phyloP scores from a whole-genome alignment of 805 yeast species.

The Yamadazyma sp. region DNA sequence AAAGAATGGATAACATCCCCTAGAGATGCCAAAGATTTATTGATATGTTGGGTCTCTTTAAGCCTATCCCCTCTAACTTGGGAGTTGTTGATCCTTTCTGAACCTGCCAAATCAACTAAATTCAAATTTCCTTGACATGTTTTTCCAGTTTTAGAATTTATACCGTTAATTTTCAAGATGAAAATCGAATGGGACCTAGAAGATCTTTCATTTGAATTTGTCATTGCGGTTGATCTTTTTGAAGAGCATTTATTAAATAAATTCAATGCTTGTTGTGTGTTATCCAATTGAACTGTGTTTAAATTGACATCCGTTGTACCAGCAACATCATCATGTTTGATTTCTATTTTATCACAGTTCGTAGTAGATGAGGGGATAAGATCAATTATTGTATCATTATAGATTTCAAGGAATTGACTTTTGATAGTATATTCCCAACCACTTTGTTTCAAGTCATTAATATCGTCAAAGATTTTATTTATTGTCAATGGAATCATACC shows the following conservation, averaged over 20 bases:
- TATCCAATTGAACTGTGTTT: slow-evolving; percentile 43
- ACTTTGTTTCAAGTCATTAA: slow-evolving; percentile 41
- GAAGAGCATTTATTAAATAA: slow-evolving; percentile 54
- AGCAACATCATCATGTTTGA: slow-evolving; percentile 59
- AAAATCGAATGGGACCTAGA: slow-evolving; percentile 91
- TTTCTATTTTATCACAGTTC: slow-evolving; percentile 50
- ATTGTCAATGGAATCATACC: slow-evolving; percentile 85
- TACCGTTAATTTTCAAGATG: slow-evolving; percentile 58
- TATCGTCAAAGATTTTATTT: slow-evolving; percentile 61
- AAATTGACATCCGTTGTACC: slow-evolving; percentile 65
- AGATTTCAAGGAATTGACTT: slow-evolving; percentile 86
- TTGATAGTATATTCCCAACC: slow-evolving; percentile 63
- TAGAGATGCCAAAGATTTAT: slow-evolving; percentile 79
- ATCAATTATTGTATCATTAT: slow-evolving; percentile 80
- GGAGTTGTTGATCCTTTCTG: slow-evolving; percentile 76
- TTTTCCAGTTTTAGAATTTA: slow-evolving; percentile 47
- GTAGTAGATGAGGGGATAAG: slow-evolving; percentile 37
- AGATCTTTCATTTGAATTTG: slow-evolving; percentile 76
- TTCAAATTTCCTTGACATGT: slow-evolving; percentile 61
- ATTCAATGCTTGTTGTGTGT: slow-evolving; percentile 46
- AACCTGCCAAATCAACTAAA: slow-evolving; percentile 89
- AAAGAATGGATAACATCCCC: slow-evolving; percentile 87
- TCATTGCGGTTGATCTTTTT: slow-evolving; percentile 76
- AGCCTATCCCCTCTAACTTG: slow-evolving; percentile 78
- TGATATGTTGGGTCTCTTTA: slow-evolving; percentile 84